Conservation (phyloP, 805 yeast genomes). For the Saccharomycopsis amapae region DNA sequence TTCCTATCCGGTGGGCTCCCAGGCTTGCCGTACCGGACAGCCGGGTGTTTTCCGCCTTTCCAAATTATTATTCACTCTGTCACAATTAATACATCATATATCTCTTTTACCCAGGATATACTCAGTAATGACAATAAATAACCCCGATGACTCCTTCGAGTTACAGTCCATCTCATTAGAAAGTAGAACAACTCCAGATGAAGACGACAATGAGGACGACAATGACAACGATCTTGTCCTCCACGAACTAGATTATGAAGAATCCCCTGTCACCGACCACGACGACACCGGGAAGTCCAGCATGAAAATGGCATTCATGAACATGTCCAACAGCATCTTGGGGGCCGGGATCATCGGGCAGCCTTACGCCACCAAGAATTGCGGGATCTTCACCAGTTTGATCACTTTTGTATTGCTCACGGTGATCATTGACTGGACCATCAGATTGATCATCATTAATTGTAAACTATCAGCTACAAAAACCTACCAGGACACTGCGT, state of each 20-base stretch:
- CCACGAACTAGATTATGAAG: slow-evolving; percentile 3
- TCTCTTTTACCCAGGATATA: too few species aligned
- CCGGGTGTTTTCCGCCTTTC: too few species aligned
- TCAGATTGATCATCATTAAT: slow-evolving; percentile 70
- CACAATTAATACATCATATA: too few species aligned
- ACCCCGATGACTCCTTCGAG: neutral
- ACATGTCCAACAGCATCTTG: slow-evolving; percentile 90
- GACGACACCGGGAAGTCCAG: slow-evolving; percentile 35
- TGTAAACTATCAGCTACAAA: slow-evolving; percentile 68
- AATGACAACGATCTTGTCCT: slow-evolving; percentile 5
- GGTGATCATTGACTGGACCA: slow-evolving; percentile 81
- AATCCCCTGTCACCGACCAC: neutral
- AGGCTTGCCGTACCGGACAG: too few species aligned
- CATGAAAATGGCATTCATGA: slow-evolving; percentile 87
- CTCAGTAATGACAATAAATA: too few species aligned
- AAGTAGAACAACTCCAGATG: slow-evolving; percentile 6
- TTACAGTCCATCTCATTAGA: slow-evolving; percentile 8
- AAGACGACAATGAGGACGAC: slow-evolving; percentile 1
- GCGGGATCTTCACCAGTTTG: slow-evolving; percentile 73
- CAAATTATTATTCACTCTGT: too few species aligned
- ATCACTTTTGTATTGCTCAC: slow-evolving; percentile 55
- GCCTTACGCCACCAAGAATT: slow-evolving; percentile 77
- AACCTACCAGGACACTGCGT: slow-evolving; percentile 81
- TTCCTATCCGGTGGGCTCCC: too few species aligned
- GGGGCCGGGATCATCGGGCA: slow-evolving; percentile 97